Evolutionary conservation across 2,329 filamentous ascomycete genomes (phyloP), one percentile per base, ranked within the genome.

Genomic region (Neofusicoccum umdonicola): DNA sequence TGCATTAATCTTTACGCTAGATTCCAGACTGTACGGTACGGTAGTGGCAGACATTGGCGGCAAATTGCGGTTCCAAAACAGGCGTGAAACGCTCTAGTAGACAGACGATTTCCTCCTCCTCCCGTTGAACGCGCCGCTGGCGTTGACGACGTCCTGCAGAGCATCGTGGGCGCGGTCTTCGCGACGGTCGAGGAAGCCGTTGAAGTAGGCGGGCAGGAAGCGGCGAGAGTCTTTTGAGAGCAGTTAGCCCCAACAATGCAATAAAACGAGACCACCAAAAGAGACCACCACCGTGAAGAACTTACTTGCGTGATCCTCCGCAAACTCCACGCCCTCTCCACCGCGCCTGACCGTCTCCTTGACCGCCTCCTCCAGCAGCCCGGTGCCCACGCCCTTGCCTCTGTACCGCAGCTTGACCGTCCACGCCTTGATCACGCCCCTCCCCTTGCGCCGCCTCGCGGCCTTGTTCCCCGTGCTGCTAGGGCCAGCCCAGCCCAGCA

Each of bases 361-460:
- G 2, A 93, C 87, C 1, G 90, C 91, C 69, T 91, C 89, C 69
- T 89, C 85, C 54, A 97, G 81, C 71, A 97, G 78, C 37, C 88
- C 88, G 45, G 81, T 83, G 2, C 92, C 93, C 27, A 96, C 81
- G 0, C 92, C 92, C 67, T 87, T 86, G 37, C 85, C 82, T 31
- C 93, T 84, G 75, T 92, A 92, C 69, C 83, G 82, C 58, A 88
- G 78, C 72, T 84, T 83, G 1, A 92, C 91, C 1, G 92, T 94
- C 92, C 93, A 97, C 1, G 90, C 92, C 34, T 90, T 86, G 65
- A 97, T 88, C 54, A 92, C 81, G 8, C 88, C 90, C 67, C 84
- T 85, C 61, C 89, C 89, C 41, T 80, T 78, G 66, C 80, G 71
- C 71, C 77, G 76, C 70, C 74, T 72, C 70, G 67, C 67, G 34